Evolutionary conservation across 1,284 basidiomycete genomes (phyloP), one percentile per base, ranked within the genome.

Genomic region (Pyrrhoderma noxium): DNA sequence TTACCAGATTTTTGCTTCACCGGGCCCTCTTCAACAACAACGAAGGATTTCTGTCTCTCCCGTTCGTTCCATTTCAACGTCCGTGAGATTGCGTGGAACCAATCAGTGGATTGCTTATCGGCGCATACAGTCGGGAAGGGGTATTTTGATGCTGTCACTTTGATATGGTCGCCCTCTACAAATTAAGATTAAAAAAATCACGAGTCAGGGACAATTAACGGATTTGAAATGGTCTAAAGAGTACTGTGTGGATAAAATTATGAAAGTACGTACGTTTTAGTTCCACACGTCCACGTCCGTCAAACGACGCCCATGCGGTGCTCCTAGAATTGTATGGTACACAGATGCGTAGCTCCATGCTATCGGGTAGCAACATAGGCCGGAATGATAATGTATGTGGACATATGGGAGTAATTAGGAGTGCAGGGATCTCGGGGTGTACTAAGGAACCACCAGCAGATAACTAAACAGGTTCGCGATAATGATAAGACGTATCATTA

Each of bases 121-220:
- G 92, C 92, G 64, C 93, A 98, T 3, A 99, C 93, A 1, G 96
- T 99, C 0, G 96, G 96, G 77, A 99, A 99, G 3, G 96, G 96
- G 67, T 94, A 99, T 64, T 89, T 93, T 3, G 94, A 98, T 0
- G 96, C 96, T 0, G 90, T 95, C 54, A 99, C 87, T 70, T 96
- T 99, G 73, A 99, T 98, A 66, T 99, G 96, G 65, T 99, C 96
- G 42, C 96, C 96, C 80, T 98, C 92, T 94, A 69, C 44, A 56
- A 35, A 42, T 31, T 5, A 5, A 11, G 11, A 31, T 31, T 11
- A 31, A 31, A 31, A 5, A 5, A 31, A 11, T 31, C 11, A 31
- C 27, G 11, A 5, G 27, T 31, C 27, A n/a, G n/a, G n/a, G n/a
- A n/a, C n/a, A n/a, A n/a, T n/a, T n/a, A n/a, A n/a, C n/a, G n/a